Evolutionary conservation across 169 alveolate genomes (phyloP), one percentile per base, ranked within the genome.

Genomic region (Plasmodium relictum): DNA sequence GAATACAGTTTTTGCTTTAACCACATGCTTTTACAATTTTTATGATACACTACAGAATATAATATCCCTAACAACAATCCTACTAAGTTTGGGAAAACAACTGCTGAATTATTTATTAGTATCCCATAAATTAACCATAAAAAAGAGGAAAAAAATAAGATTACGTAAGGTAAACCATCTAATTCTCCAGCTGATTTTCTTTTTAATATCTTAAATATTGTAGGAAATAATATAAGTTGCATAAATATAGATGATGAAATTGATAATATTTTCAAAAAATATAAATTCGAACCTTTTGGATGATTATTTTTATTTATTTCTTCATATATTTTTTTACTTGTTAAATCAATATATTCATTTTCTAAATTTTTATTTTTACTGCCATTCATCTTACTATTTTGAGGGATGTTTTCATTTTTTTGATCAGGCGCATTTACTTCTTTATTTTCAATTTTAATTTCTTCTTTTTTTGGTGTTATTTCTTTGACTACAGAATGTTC

Each of bases 61-160:
- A 87, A 66, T 37, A 59, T 24, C 0, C 92, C 92, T 50, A 74
- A 74, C n/a, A 87, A 16, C 1, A 87, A 69, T 22, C 96, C 95
- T 18, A 93, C 93, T 45, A 89, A 50, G 54, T 89, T 93, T 0
- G 95, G 92, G 39, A 92, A 50, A 0, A 93, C 74, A 80, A 93
- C 88, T 8, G 93, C 88, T 14, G 88, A 48, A 65, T 93, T 93
- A 44, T 45, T 73, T 65, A 92, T 26, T 22, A 93, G 50, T 20
- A 76, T 58, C 0, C 95, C 96, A 80, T 93, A 93, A 4, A 93
- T 93, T 22, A 94, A 72, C 94, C 95, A 93, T 26, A 92, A 85
- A 87, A 92, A 89, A 6, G 89, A 80, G 22, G 96, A 88, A 73
- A 91, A 88, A 14, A 93, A 92, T 42, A 89, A 71, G 7, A 93